Percentiles rank a stretch among this genome's conserved stretches.
phyloP scores from a whole-genome alignment of 164 flowering plant genomes.

The Nelumbo lutea region DNA sequence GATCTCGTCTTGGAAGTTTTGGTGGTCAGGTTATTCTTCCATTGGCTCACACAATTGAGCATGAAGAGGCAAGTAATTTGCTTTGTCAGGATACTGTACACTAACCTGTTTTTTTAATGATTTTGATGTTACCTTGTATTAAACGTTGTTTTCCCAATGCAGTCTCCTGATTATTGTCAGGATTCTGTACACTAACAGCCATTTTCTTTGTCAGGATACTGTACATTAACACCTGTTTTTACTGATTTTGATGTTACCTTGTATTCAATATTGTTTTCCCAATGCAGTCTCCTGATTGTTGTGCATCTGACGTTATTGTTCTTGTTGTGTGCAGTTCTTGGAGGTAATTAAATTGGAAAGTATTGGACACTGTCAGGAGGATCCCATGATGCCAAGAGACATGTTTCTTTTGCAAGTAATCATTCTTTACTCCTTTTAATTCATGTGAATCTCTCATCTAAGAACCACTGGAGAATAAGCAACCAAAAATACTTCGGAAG shows the following conservation, averaged over 20 bases:
- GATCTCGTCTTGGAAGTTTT: slow-evolving; percentile 48
- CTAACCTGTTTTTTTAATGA: slow-evolving; percentile 2
- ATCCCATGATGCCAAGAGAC: slow-evolving; percentile 65
- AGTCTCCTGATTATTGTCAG: no score
- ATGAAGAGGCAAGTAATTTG: slow-evolving; percentile 73
- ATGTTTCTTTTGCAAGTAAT: slow-evolving; percentile 84
- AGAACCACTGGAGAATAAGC: no score
- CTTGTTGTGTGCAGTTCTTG: slow-evolving; percentile 44
- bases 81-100: neutral
- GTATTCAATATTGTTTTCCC: slow-evolving; percentile 8
- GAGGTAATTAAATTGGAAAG: slow-evolving; percentile 91
- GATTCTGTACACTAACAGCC: slow-evolving; percentile 1
- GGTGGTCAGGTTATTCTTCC: slow-evolving; percentile 68
- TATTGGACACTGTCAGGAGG: slow-evolving; percentile 61
- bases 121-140: slow-evolving; percentile 11
- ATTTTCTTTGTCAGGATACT: neutral
- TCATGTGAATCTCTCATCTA: neutral
- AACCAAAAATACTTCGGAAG: no score
- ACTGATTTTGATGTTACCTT: slow-evolving; percentile 3
- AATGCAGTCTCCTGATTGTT: neutral
- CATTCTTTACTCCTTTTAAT: neutral
- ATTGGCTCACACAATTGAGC: slow-evolving; percentile 81
- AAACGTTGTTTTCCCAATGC: neutral
- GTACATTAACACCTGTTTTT: neutral
- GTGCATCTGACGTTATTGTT: no score